Evolutionary conservation across 2,329 filamentous ascomycete genomes (phyloP).

Genomic region (Neofusicoccum sp.): DNA sequence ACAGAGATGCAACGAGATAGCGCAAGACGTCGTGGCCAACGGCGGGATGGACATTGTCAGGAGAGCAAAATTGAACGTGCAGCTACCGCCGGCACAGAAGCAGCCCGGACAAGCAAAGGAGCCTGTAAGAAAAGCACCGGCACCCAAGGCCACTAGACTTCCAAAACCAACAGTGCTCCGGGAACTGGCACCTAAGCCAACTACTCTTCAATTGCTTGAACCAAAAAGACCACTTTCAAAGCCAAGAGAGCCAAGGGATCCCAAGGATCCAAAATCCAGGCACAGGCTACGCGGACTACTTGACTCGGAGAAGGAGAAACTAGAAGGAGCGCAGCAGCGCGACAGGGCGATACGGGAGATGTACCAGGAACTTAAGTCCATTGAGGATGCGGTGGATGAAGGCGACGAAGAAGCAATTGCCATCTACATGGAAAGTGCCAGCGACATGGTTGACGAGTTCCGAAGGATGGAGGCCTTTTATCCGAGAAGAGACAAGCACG

Average conservation of each 20-base stretch:
- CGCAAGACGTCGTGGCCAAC: conserved; percentile 74
- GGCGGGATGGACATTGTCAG: conserved; percentile 49
- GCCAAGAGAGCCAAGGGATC: conserved; percentile 1
- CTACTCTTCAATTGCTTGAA: conserved; percentile 16
- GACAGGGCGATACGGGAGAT: conserved; percentile 43
- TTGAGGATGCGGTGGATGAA: conserved; percentile 45
- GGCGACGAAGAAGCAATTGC: conserved; percentile 54
- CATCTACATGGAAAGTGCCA: conserved; percentile 62
- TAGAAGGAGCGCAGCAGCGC: conserved; percentile 32
- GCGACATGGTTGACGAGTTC: conserved; percentile 62
- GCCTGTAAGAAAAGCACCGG: not conserved
- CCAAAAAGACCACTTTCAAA: not conserved
- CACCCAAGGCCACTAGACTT: not conserved
- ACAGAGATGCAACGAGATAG: conserved; percentile 45
- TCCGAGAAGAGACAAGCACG: conserved; percentile 52
- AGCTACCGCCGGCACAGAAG: not conserved
- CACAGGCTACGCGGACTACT: conserved; percentile 18
- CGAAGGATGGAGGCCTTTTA: conserved; percentile 63
- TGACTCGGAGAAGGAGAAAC: conserved; percentile 12
- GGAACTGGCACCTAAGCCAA: conserved; percentile 13
- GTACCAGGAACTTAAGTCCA: conserved; percentile 50
- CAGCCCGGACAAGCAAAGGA: conserved; percentile 4
- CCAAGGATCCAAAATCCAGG: conserved; percentile 6
- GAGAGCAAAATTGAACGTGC: conserved; percentile 41
- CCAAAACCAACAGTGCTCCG: not conserved